Evolutionary conservation across 225 moss, liverwort and hornwort species (phyloP), one percentile per base, ranked within the genome.

Genomic region (Neckera pumila): DNA sequence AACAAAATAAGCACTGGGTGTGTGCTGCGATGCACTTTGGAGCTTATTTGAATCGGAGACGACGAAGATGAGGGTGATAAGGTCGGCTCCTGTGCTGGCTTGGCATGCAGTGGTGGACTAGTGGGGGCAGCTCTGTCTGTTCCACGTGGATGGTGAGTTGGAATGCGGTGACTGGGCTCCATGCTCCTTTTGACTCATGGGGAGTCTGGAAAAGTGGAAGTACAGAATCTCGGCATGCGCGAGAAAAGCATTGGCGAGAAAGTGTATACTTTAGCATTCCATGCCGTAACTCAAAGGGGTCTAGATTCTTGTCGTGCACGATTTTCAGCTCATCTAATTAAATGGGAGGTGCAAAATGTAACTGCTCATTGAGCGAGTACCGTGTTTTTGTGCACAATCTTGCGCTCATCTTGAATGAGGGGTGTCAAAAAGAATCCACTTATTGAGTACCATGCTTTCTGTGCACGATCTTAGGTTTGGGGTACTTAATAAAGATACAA

Each of bases 91-190:
- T 21, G 56, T 83, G 61, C 76, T 62, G 89, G 88, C 88, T 88
- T 76, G 82, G 72, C 92, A 91, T 92, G 92, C 92, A 87, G 36
- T 18, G 81, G 81, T 80, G 80, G 40, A 27, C 27, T 27, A 14
- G 10, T 4, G 28, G 7, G 28, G 47, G 85, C 76, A 86, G 49
- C 79, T 74, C 49, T 5, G 17, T 14, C 22, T 18, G 11, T 2
- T 42, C 90, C 92, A 92, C 92, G 90, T 91, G 92, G 84, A 57
- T 28, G 38, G 73, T 81, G 87, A 80, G 84, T 18, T 88, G 83
- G 83, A 49, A 17, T 27, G 21, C 42, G 2, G 12, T 34, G 36
- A 82, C 71, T 85, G 85, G 87, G 64, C 64, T 47, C 64, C 56
- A 45, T 31, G 11, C 38, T 19, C 9, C 60, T 84, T 84, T 86